Base-by-base conservation (phyloP, 2,329 filamentous ascomycete genomes). In the Cladosporium velox region DNA sequence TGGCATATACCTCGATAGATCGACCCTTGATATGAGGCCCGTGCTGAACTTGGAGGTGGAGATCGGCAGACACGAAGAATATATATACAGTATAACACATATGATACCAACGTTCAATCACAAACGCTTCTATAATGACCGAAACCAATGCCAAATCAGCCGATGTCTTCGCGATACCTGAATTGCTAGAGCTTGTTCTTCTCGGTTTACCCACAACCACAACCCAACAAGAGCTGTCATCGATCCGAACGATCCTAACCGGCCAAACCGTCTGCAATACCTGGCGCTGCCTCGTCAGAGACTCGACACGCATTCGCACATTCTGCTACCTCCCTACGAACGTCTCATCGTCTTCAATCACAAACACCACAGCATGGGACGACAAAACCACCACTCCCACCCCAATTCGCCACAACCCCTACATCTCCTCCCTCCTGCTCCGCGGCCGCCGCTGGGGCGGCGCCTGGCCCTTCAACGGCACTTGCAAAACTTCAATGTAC, bases 161-260 rank as follows among this genome's bases (percentile, higher is more conserved):
- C 15, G 24, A 59, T 12, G 57, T 59, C 38, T 59, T 59, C n/a
- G 57, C 57, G 1, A 59, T 59, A 24, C 57, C 57, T 10, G 57
- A 59, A 14, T 26, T 59, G 8, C 24, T 59, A n/a, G 35, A 59
- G 24, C 15, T 30, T 12, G 44, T 59, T 24, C 57, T 59, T 7
- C 57, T 59, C 35, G 47, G 38, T 8, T 26, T 59, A 18, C 57
- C 57, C 26, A 18, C 57, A 6, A 11, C 38, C 24, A 41, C 35
- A n/a, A 30, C 57, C 26, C 57, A 44, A 11, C 26, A 26, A 4
- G 35, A 59, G 8, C 35, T 59, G 3, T 41, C 34, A 44, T 59
- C 57, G 26, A 59, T 59, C 24, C 38, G 57, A n/a, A 59, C 57
- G 2, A 47, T 47, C 26, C 7, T 59, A 7, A 21, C 57, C 35